Percentiles rank a stretch among this genome's conserved stretches.
phyloP scores from a whole-genome alignment of 768 basidiomycete genomes.

The Trametes cinnabarina region DNA sequence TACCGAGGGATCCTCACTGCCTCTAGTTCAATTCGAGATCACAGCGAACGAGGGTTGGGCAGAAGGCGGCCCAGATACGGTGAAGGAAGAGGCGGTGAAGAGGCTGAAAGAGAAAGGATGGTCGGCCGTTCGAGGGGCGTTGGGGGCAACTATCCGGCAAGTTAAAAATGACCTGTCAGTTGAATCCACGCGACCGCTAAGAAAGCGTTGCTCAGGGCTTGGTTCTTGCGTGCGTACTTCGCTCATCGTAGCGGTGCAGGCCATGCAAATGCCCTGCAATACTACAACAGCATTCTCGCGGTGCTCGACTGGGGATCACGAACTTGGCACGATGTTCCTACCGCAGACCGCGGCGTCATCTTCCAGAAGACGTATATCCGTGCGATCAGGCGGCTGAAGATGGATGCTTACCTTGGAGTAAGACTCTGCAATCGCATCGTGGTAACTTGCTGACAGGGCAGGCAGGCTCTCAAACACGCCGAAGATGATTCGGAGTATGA shows the following conservation, averaged over 20 bases:
- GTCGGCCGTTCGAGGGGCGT: conserved; percentile 27
- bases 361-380: conserved; percentile 16
- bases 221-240: conserved; percentile 16
- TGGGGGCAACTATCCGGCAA: conserved; percentile 17
- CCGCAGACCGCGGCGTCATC: conserved; percentile 7
- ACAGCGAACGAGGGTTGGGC: conserved; percentile 33
- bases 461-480: conserved; percentile 6
- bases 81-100: conserved; percentile 34
- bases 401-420: conserved; percentile 13
- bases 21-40: conserved; percentile 34
- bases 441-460: not conserved
- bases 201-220: not conserved
- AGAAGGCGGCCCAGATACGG: conserved; percentile 31
- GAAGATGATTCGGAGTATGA: conserved; percentile 5
- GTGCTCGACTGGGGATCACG: conserved; percentile 21
- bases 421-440: not conserved
- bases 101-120: conserved; percentile 25
- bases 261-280: conserved; percentile 1
- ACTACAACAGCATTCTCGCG: conserved; percentile 13
- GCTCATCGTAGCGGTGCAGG: conserved; percentile 1
- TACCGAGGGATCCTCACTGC: not conserved
- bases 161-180: no score
- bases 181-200: not conserved
- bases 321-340: conserved; percentile 12
- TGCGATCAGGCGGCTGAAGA: conserved; percentile 12